Conservation (phyloP, 2,329 filamentous ascomycete species). For the Colletotrichum cereale region DNA sequence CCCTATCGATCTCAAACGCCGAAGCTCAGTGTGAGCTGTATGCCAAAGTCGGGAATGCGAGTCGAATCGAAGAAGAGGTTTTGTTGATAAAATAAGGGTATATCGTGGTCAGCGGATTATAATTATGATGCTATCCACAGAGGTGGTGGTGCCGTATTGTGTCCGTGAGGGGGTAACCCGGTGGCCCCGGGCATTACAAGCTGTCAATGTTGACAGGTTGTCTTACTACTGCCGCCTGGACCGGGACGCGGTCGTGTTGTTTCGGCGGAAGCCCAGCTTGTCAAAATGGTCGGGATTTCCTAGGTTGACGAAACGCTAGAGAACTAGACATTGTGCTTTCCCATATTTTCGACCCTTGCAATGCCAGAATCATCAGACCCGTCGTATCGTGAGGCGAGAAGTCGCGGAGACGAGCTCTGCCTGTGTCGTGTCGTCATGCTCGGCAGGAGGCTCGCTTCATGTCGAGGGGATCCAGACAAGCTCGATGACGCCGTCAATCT, state of each 20-base stretch:
- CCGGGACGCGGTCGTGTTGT: slow-evolving; percentile 21
- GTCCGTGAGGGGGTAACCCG: slow-evolving; percentile 8
- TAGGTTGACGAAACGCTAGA: slow-evolving; percentile 8
- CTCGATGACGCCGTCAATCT: slow-evolving; percentile 67
- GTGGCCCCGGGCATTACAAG: slow-evolving; percentile 5
- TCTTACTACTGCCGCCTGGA: slow-evolving; percentile 25
- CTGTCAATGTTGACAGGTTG: slow-evolving; percentile 19
- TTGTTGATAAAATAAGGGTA: slow-evolving; percentile 22
- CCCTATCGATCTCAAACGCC: slow-evolving; percentile 29
- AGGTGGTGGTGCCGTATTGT: background rate
- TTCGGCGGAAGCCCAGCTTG: slow-evolving; percentile 11
- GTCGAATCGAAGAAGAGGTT: slow-evolving; percentile 16
- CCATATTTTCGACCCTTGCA: background rate
- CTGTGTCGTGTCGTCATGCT: slow-evolving; percentile 36
- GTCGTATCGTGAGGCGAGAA: slow-evolving; percentile 25
- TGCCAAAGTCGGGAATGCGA: slow-evolving; percentile 25
- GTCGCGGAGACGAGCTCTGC: background rate
- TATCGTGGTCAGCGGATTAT: slow-evolving; percentile 38
- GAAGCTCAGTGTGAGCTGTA: slow-evolving; percentile 28
- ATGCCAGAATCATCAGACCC: slow-evolving; percentile 26
- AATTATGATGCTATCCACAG: slow-evolving; percentile 38
- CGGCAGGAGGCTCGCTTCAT: slow-evolving; percentile 27
- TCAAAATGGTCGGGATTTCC: slow-evolving; percentile 16
- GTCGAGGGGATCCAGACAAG: slow-evolving; percentile 64
- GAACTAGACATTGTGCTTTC: slow-evolving; percentile 10